These are phyloP conservation scores for Tetrastigma voinierianum DNA, from an alignment of 164 flowering plant species.

Conservation along the genomic window DNA sequence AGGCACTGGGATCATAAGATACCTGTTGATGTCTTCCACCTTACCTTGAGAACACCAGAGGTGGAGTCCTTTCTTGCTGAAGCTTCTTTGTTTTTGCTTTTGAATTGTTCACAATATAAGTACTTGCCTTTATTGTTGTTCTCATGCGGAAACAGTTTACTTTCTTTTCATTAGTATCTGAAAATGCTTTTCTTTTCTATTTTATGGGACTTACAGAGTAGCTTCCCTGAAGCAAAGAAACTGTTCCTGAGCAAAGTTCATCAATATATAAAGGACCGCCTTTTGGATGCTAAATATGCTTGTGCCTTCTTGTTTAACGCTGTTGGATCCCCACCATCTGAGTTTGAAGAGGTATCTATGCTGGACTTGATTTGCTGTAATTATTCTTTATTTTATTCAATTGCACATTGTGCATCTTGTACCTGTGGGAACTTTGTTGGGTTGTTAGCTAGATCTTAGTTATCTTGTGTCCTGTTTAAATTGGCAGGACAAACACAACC, in stretches of 20 bases:
- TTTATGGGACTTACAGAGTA: slow-evolving; percentile 36
- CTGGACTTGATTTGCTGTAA: slow-evolving; percentile 1
- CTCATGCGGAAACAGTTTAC: not conserved
- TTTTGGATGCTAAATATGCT: slow-evolving; percentile 85
- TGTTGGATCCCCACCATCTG: slow-evolving; percentile 31
- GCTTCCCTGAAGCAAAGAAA: slow-evolving; percentile 67
- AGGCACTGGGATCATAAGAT: slow-evolving; percentile 91
- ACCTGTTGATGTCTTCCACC: slow-evolving; percentile 73
- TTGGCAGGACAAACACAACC: slow-evolving; percentile 72
- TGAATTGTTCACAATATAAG: not conserved
- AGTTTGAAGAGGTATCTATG: slow-evolving; percentile 64
- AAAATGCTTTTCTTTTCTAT: not conserved
- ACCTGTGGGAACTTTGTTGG: not conserved
- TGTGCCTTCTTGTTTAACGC: slow-evolving; percentile 64
- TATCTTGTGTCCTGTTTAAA: slow-evolving; percentile 12
- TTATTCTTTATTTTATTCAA: not conserved
- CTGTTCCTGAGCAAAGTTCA: slow-evolving; percentile 74
- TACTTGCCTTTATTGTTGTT: not conserved
- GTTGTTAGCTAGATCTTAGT: slow-evolving; percentile 3
- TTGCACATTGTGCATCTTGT: not conserved
- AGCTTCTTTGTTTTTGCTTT: slow-evolving; percentile 5
- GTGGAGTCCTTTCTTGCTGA: slow-evolving; percentile 28
- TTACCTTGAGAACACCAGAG: slow-evolving; percentile 74
- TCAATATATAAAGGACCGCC: slow-evolving; percentile 81
- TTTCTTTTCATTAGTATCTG: not conserved